A percentile compares a stretch with the other conserved stretches of the same genome.
phyloP scores from a whole-genome alignment of 1,284 basidiomycete species.

The Fistulina hepatica region DNA sequence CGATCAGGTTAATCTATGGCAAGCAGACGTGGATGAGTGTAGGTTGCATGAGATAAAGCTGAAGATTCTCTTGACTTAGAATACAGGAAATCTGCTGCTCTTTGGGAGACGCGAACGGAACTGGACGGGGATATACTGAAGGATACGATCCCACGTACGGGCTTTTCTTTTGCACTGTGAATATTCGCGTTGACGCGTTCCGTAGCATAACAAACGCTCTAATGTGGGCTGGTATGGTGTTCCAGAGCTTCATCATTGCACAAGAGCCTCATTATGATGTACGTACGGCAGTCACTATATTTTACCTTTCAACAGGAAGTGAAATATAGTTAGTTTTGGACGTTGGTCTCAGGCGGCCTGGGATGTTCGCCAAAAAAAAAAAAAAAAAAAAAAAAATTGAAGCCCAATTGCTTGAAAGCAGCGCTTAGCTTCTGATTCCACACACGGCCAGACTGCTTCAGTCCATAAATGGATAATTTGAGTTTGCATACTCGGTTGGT shows the following conservation, averaged over 20 bases:
- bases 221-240: constrained; percentile 28
- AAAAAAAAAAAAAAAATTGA: constrained; percentile 21
- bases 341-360: constrained; percentile 27
- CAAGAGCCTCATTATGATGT: constrained; percentile 30
- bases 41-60: constrained; percentile 7
- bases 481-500: constrained; percentile 23
- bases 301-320: background rate
- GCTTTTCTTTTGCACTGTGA: background rate
- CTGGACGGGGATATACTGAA: constrained; percentile 22
- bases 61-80: background rate
- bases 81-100: constrained; percentile 28
- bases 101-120: constrained; percentile 24
- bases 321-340: constrained; percentile 25
- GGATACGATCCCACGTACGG: constrained; percentile 29
- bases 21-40: constrained; percentile 30
- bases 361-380: constrained; percentile 24
- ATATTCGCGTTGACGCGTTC: background rate
- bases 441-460: background rate
- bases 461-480: constrained; percentile 27
- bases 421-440: constrained; percentile 5
- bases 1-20: constrained; percentile 19
- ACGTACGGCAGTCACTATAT: constrained; percentile 5
- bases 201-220: constrained; percentile 28
- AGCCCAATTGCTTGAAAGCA: constrained; percentile 30
- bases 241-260: constrained; percentile 27